Conservation (phyloP, 2,329 filamentous ascomycete species). For the Aspergillus chevalieri region DNA sequence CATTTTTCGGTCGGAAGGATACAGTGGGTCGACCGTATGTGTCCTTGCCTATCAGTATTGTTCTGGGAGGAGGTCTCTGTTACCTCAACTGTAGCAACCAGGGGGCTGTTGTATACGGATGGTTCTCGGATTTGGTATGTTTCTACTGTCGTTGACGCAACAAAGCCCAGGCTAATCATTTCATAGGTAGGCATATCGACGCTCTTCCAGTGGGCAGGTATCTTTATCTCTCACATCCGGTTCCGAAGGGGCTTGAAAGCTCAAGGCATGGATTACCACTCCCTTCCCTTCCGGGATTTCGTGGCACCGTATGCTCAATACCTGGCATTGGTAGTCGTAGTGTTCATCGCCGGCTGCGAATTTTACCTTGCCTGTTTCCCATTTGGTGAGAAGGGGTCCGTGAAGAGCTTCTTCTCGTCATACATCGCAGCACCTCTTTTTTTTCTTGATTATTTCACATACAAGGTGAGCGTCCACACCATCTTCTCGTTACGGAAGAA, state of each 20-base stretch:
- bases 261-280: constrained; percentile 18
- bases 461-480: constrained; percentile 12
- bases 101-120: constrained; percentile 23
- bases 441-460: constrained; percentile 23
- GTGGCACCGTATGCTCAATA: constrained; percentile 22
- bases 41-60: constrained; percentile 20
- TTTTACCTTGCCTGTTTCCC: constrained; percentile 28
- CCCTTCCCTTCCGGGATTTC: constrained; percentile 20
- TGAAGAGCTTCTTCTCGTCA: constrained; percentile 26
- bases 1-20: constrained; percentile 18
- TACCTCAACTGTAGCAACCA: constrained; percentile 28
- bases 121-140: constrained; percentile 26
- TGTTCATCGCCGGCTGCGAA: constrained; percentile 26
- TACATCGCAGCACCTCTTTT: constrained; percentile 29
- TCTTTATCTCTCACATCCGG: constrained; percentile 22
- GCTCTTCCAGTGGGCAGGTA: constrained; percentile 23
- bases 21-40: constrained; percentile 24
- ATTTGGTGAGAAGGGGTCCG: constrained; percentile 23
- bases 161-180: not conserved
- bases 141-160: not conserved
- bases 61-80: constrained; percentile 26
- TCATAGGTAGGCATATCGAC: constrained; percentile 23
- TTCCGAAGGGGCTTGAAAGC: constrained; percentile 23
- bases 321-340: constrained; percentile 18
- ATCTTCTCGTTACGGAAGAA: not conserved